These are phyloP conservation scores for Saccharomycopsis sp. DNA, from an alignment of 805 yeast genomes.

Conservation along the genomic window DNA sequence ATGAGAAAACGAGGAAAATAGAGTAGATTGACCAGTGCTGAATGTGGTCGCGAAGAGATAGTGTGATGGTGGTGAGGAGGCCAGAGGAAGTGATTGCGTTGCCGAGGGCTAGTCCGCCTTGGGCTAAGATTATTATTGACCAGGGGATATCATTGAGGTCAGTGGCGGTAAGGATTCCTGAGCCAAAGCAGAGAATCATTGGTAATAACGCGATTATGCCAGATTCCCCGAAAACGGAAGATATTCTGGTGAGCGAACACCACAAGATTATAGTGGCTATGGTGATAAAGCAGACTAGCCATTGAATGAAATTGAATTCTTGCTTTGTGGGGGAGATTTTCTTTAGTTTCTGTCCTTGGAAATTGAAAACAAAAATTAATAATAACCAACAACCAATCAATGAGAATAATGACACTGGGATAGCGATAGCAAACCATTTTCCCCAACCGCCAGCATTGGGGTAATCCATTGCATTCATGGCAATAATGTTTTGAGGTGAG, in stretches of 20 bases:
- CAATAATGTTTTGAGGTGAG: constrained; percentile 92
- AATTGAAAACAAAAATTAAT: constrained; percentile 56
- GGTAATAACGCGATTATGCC: constrained; percentile 91
- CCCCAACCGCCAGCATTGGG: constrained; percentile 67
- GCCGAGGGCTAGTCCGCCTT: constrained; percentile 97
- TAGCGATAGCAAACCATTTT: constrained; percentile 83
- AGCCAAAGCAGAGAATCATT: constrained; percentile 77
- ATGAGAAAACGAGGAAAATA: constrained; percentile 71
- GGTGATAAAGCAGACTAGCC: constrained; percentile 65
- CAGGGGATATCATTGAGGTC: constrained; percentile 94
- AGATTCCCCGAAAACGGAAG: constrained; percentile 81
- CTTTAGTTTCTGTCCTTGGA: constrained; percentile 29
- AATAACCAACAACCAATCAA: constrained; percentile 67
- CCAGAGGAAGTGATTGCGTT: constrained; percentile 93
- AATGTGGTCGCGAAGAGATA: constrained; percentile 56
- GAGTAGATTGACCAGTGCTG: constrained; percentile 59
- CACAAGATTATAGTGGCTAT: constrained; percentile 71
- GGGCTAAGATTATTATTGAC: constrained; percentile 91
- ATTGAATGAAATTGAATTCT: constrained; percentile 63
- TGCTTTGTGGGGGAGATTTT: constrained; percentile 32
- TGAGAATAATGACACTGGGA: constrained; percentile 68
- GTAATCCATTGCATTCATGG: constrained; percentile 74
- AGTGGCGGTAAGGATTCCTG: constrained; percentile 77
- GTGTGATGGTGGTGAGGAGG: constrained; percentile 69
- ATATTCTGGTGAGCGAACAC: constrained; percentile 78